These are phyloP conservation scores for Lichtheimia ramosa DNA, from an alignment of 371 early-diverging fungal species.

Conservation along the genomic window DNA sequence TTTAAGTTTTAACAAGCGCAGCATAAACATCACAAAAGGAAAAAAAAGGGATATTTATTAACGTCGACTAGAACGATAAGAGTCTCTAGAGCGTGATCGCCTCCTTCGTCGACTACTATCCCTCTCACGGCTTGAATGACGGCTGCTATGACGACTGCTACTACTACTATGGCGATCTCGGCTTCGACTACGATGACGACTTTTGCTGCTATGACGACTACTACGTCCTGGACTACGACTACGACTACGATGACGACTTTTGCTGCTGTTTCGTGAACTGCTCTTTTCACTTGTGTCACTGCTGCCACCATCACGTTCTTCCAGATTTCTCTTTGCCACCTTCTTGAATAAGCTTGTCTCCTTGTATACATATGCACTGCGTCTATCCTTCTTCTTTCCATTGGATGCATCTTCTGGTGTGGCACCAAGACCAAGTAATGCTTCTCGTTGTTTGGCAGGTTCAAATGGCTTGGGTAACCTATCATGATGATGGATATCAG, in stretches of 20 bases:
- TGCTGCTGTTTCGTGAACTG: constrained; percentile 6
- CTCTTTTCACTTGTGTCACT: constrained; percentile 6
- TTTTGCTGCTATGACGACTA: constrained; percentile 1
- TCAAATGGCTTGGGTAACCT: constrained; percentile 25
- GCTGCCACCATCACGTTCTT: constrained; percentile 16
- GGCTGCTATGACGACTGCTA: constrained; percentile 8
- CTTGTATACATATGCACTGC: constrained; percentile 38
- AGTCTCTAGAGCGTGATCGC: constrained; percentile 2
- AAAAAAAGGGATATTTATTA: background rate
- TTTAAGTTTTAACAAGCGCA: too few species aligned
- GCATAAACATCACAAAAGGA: background rate
- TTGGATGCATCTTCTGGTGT: constrained; percentile 49
- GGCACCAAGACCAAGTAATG: constrained; percentile 77
- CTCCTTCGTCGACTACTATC: background rate
- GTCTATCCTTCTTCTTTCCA: constrained; percentile 21
- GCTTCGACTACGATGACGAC: background rate
- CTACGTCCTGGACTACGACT: constrained; percentile 8
- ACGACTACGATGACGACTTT: constrained; percentile 11
- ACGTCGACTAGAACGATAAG: background rate
- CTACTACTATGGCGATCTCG: constrained; percentile 2
- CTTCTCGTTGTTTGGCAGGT: constrained; percentile 62
- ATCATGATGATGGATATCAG: constrained; percentile 4
- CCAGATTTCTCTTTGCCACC: constrained; percentile 31
- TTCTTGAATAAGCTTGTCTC: constrained; percentile 47
- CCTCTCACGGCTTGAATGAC: constrained; percentile 1